Evolutionary conservation across 768 basidiomycete genomes (phyloP), one percentile per base, ranked within the genome.

Genomic region (Naganishia friedmannii): DNA sequence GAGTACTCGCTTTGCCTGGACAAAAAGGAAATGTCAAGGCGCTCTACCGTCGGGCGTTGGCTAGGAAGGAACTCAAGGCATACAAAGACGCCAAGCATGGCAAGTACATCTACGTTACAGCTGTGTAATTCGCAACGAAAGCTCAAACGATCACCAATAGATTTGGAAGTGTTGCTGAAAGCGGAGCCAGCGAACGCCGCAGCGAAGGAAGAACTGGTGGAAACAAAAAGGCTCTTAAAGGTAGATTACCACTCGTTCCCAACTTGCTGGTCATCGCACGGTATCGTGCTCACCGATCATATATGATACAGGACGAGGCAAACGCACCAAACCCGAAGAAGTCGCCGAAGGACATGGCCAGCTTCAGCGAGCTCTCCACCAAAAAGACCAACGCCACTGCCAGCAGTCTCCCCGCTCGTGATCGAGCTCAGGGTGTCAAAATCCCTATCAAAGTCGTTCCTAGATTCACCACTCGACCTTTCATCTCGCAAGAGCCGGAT

Each of bases 31-130:
- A 91, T 74, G 86, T 88, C 29, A 95, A 95, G 73, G 93, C 88
- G 0, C 76, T 90, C 39, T 95, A 90, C 76, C 83, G 93, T 70
- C 83, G 92, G 76, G 89, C 85, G 0, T 88, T 94, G 77, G 91
- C 92, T 1, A 83, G 89, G 53, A 78, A 84, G 15, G 87, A 82
- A 3, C 75, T 89, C 60, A 63, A 45, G 60, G 26, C 42, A 17
- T 63, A 63, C 32, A 72, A 79, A 2, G 88, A 86, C 2, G 92
- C 91, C 0, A 82, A 84, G 55, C 78, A 83, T 73, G 92, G 93
- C 88, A 73, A 63, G 84, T 80, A 37, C 9, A 12, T 13, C 34
- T 28, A 23, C 3, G 13, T 23, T 26, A 3, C n/a, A 34, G 34
- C 15, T 28, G 6, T 12, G 15, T 21, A 5, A 31, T 7, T 55